Base-by-base conservation (phyloP, 176 grass and related monocot species). In the Aegilops bicornis region DNA sequence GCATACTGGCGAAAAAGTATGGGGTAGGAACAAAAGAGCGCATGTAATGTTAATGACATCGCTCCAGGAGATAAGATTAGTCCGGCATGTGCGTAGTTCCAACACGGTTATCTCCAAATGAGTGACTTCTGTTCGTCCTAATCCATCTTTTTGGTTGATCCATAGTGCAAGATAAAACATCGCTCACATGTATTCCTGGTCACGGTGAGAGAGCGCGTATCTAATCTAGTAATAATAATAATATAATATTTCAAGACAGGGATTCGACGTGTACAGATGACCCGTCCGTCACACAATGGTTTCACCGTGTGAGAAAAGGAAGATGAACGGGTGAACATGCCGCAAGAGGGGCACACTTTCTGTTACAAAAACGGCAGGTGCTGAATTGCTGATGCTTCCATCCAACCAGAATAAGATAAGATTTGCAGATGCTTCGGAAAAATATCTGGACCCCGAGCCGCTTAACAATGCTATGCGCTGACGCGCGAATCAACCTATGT, bases 331-430 rank as follows among this genome's bases (percentile, higher is more conserved):
- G 42, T 37, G 32, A 39, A 39, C 68, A 39, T 42, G 22, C 37
- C 6, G 36, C 37, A 37, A 23, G 66, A 69, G 66, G 31, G 1
- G 7, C 14, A 69, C 30, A 8, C 30, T 35, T 69, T 35, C 68
- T 39, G 43, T 7, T 56, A 14, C 22, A 17, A 16, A 58, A 52
- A 69, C 20, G 64, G 73, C 72, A 66, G 23, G 16, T 36, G 22
- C 31, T 40, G 37, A 40, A 40, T 10, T 40, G 37, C 37, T 22
- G 56, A 79, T 23, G 79, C 24, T 59, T 19, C 54, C 48, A 9
- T 80, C 60, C 79, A 33, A 6, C 43, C 27, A 7, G 47, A 85
- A 78, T 69, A 69, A 37, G 61, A 78, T 69, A 69, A 37, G 61
- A 58, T 39, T 58, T 1, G n/a, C 15, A 35, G 29, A 24, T 16